Base-by-base conservation (phyloP, 2,329 filamentous ascomycete genomes). In the Xylariaceae sp. region DNA sequence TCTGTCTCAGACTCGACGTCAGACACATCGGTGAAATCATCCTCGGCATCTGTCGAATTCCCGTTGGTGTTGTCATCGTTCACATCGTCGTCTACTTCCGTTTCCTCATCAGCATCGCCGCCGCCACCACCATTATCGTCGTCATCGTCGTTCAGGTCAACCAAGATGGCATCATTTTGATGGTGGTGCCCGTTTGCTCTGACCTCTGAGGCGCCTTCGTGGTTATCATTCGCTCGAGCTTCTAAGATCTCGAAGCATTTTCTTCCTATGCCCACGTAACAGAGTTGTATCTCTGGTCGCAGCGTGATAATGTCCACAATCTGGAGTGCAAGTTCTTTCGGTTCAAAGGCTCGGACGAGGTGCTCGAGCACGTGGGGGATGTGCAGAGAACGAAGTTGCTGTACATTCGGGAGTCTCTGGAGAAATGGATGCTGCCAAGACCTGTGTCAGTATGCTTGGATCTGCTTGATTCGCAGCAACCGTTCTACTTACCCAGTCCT, bases 191-290 rank as follows among this genome's bases (percentile, higher is more conserved):
- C 57, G 42, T 55, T 44, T 42, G 45, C 52, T 42, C 62, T 59
- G 12, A 43, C 42, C 23, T 61, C 54, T 7, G 54, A 46, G 16
- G 53, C 47, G 29, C 67, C 62, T 42, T 60, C 64, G 14, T 67
- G 66, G 26, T 61, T 65, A 19, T 76, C 75, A 43, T 59, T 82
- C 2, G 75, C 75, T 46, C 80, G 76, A 48, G 80, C 81, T 70
- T 95, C 90, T 7, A 92, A 74, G 29, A 95, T 89, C 70, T 95
- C 90, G 67, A 90, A 95, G 72, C 91, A 95, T 71, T 92, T 93
- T 41, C 77, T 78, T n/a, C 81, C 81, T 51, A 95, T 83, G 18
- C 88, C 91, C 64, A 93, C 81, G 67, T 93, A 93, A 71, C 87
- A 90, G 14, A 95, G 79, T 66, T 88, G 86, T 21, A 93, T 83